Base-by-base conservation (phyloP, 1,284 basidiomycete genomes). In the Phylloporus gajari region DNA sequence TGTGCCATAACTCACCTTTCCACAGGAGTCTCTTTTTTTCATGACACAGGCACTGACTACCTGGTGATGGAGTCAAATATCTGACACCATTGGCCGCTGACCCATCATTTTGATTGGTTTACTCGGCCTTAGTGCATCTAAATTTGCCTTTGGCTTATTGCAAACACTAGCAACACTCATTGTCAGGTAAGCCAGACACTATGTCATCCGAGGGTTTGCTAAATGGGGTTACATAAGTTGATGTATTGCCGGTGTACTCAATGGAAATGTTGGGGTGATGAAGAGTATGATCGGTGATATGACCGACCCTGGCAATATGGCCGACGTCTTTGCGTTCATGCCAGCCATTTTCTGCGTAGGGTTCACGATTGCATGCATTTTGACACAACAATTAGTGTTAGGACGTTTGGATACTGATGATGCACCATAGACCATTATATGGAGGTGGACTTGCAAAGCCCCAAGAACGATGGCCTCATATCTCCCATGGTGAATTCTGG, bases 271-370 rank as follows among this genome's bases (percentile, higher is more conserved):
- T 27, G 62, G 62, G 19, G 62, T 64, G 62, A 64, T 64, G 62
- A 64, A 64, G 21, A 64, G 62, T 27, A 42, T 64, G 46, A 42
- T 64, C 42, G 62, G 62, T 32, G 62, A 64, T 64, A 42, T 64
- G 27, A 46, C 62, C 21, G 62, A 64, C 27, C 62, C 44, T 30
- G 23, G 42, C 1, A 46, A 64, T 32, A 32, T 64, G 62, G 62
- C 62, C 42, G n/a, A 25, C 30, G 62, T 64, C 62, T 64, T 64
- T 46, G 44, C 62, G 27, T 46, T 46, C 44, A 44, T 64, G 5
- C 44, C 62, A 15, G 42, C 62, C 27, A 21, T 64, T 46, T 64
- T 64, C 32, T 42, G 42, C 25, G 42, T 30, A 2, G 62, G 62
- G 19, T 46, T 64, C 15, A 64, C 62, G 9, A 46, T 64, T 5